These are phyloP conservation scores for Fusarium beomiforme DNA, from an alignment of 2,329 filamentous ascomycete species.

Conservation along the genomic window DNA sequence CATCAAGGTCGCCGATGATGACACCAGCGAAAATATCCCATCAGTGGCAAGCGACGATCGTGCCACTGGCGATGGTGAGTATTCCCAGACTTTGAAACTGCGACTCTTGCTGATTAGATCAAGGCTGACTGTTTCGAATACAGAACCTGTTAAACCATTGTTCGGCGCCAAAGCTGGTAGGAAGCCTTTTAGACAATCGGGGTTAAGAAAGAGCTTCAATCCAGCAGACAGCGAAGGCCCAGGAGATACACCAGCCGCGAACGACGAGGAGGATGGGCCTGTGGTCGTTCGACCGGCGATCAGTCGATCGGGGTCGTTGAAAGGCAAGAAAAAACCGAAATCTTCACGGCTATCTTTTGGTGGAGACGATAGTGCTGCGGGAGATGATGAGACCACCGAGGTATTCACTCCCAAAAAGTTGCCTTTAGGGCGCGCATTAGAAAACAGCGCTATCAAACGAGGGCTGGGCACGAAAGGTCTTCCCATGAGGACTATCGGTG, in stretches of 20 bases:
- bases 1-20: constrained; percentile 76
- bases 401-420: constrained; percentile 74
- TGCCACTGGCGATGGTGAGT: constrained; percentile 53
- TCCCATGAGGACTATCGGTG: constrained; percentile 65
- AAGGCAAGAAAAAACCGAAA: constrained; percentile 72
- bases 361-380: constrained; percentile 61
- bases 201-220: constrained; percentile 66
- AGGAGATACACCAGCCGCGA: constrained; percentile 40
- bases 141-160: constrained; percentile 50
- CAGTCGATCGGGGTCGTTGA: constrained; percentile 59
- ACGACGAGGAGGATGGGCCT: constrained; percentile 58
- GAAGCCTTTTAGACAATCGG: constrained; percentile 67
- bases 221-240: constrained; percentile 52
- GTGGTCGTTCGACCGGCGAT: constrained; percentile 61
- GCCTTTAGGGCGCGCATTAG: constrained; percentile 70
- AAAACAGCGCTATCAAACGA: constrained; percentile 72
- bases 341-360: constrained; percentile 81
- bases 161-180: constrained; percentile 57
- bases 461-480: constrained; percentile 59
- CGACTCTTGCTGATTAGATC: constrained; percentile 48
- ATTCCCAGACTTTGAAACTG: constrained; percentile 16
- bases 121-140: constrained; percentile 48
- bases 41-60: constrained; percentile 36
- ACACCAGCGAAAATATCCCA: constrained; percentile 43
- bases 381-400: constrained; percentile 60